Base-by-base conservation (phyloP, 2,329 filamentous ascomycete genomes). In the Tolypocladium capitatum region DNA sequence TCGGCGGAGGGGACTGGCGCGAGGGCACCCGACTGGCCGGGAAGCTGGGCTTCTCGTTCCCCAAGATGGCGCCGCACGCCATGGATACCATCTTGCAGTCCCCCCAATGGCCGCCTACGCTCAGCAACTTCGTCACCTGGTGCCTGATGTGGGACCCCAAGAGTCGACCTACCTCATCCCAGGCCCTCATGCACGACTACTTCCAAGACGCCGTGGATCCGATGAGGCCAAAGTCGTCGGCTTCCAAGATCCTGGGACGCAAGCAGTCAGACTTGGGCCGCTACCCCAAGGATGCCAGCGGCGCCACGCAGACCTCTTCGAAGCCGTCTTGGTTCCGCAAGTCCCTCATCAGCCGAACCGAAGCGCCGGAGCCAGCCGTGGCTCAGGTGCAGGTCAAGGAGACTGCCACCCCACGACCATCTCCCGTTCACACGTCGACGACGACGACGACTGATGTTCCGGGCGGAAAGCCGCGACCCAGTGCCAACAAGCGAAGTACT, bases 121-220 rank as follows among this genome's bases (percentile, higher is more conserved):
- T 98, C 48, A 85, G 84, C 59, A 81, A 94, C 50, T 97, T 98
- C 60, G 92, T 98, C 50, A 98, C 92, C 16, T 96, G 89, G 89
- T 98, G 92, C 67, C 68, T 98, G 55, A 92, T 97, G 86, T 98
- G 92, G 92, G 92, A 98, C 65, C 92, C 92, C 11, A 94, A 90
- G 70, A 81, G 73, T 60, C 79, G 92, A 51, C 92, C 92, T 41
- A 97, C 90, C 4, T 96, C 91, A 2, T 82, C 84, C 0, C 90
- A 98, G 66, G 91, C 92, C n/a, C 70, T 98, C 55, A 85, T 86
- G 35, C 92, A 98, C 64, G 91, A 96, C 56, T 98, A 94, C 67
- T 98, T 98, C 59, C 67, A 76, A 32, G 92, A 97, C 68, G 92
- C 92, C 2, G 80, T 94, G 45, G 92, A 98, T 63, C 92, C 92